A percentile compares a stretch with the other conserved stretches of the same genome.
These are phyloP conservation scores for Sclerotinia minor DNA, from an alignment of 2,329 filamentous ascomycete genomes.

Conservation along the genomic window DNA sequence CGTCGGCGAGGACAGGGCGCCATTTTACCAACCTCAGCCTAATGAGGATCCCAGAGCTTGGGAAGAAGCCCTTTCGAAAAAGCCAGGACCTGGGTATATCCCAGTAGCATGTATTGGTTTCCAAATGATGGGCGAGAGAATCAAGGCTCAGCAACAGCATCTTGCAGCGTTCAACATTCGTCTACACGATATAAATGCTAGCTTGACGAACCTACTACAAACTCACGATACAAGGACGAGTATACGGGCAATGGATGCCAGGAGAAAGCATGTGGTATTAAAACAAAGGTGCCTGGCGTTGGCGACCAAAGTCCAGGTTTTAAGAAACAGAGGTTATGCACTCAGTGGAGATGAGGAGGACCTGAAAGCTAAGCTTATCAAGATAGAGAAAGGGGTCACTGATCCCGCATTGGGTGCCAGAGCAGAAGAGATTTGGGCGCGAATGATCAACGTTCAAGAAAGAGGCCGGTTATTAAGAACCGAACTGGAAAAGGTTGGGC, in stretches of 20 bases:
- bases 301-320: slow-evolving; percentile 76
- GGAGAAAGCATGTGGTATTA: slow-evolving; percentile 70
- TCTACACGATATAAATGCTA: slow-evolving; percentile 77
- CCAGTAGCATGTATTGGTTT: slow-evolving; percentile 77
- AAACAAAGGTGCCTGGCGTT: slow-evolving; percentile 72
- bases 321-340: slow-evolving; percentile 79
- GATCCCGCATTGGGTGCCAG: slow-evolving; percentile 74
- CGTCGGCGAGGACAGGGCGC: slow-evolving; percentile 71
- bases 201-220: slow-evolving; percentile 69
- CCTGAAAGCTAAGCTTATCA: slow-evolving; percentile 68
- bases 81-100: slow-evolving; percentile 74
- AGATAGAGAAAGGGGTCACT: slow-evolving; percentile 67
- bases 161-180: slow-evolving; percentile 69
- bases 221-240: slow-evolving; percentile 76
- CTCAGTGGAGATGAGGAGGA: slow-evolving; percentile 79
- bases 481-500: slow-evolving; percentile 69
- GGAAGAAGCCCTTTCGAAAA: slow-evolving; percentile 80
- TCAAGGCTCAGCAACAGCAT: slow-evolving; percentile 69
- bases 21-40: slow-evolving; percentile 70
- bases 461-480: slow-evolving; percentile 70
- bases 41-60: slow-evolving; percentile 75
- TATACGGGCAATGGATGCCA: slow-evolving; percentile 70
- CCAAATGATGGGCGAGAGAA: slow-evolving; percentile 66
- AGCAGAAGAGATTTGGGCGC: slow-evolving; percentile 83
- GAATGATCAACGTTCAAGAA: slow-evolving; percentile 72